phyloP scores from a whole-genome alignment of 352 stramenopile species.

The Pythium myriotylum region DNA sequence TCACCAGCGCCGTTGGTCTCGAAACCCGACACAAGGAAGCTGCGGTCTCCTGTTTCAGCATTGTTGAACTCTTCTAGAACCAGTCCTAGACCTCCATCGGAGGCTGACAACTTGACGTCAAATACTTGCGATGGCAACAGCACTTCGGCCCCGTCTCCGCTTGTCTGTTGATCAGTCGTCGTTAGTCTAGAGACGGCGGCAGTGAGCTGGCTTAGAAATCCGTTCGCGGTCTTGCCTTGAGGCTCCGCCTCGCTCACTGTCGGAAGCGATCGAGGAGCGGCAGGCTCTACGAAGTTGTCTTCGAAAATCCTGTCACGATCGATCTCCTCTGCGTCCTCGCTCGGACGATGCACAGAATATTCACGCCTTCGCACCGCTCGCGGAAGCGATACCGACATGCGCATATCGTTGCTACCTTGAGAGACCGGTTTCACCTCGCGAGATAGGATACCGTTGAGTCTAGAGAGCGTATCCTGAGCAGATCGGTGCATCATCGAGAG shows the following conservation, averaged over 20 bases:
- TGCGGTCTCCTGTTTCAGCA: slow-evolving; percentile 17
- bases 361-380: slow-evolving; percentile 56
- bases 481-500: slow-evolving; percentile 59
- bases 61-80: slow-evolving; percentile 41
- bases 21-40: slow-evolving; percentile 60
- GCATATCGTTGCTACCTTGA: slow-evolving; percentile 11
- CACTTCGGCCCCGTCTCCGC: slow-evolving; percentile 9
- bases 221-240: no score
- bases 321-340: slow-evolving; percentile 44
- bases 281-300: slow-evolving; percentile 39
- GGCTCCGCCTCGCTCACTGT: no score
- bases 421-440: slow-evolving; percentile 22
- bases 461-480: slow-evolving; percentile 64
- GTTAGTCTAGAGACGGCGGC: slow-evolving; percentile 12
- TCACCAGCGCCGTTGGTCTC: slow-evolving; percentile 62
- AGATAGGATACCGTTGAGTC: slow-evolving; percentile 60
- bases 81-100: slow-evolving; percentile 75
- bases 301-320: slow-evolving; percentile 75
- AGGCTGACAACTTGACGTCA: slow-evolving; percentile 62
- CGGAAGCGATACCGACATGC: slow-evolving; percentile 68
- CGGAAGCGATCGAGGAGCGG: no score
- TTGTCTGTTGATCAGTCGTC: slow-evolving; percentile 17
- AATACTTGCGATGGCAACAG: slow-evolving; percentile 41
- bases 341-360: slow-evolving; percentile 44
- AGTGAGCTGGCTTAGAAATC: slow-evolving; percentile 4